A percentile compares a stretch with the other conserved stretches of the same genome.
These are phyloP conservation scores for Glycine soja DNA, from an alignment of 306 rosid species.

Conservation along the genomic window DNA sequence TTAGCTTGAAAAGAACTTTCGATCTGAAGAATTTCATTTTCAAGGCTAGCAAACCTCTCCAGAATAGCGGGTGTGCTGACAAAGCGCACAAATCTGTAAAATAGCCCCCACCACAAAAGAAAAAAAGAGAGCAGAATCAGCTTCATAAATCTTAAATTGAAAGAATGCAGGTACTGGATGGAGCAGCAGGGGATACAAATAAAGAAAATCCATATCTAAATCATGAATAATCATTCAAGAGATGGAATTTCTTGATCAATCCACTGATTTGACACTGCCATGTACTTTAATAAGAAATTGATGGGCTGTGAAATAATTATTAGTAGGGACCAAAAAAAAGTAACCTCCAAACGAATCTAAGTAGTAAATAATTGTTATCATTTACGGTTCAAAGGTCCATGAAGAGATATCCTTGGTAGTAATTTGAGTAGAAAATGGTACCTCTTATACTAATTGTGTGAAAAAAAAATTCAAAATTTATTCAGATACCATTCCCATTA, in stretches of 20 bases:
- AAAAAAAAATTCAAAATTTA: not conserved
- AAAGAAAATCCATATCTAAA: not conserved
- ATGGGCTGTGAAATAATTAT: not conserved
- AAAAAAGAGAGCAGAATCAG: constrained; percentile 26
- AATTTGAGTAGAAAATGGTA: not conserved
- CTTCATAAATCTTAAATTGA: not conserved
- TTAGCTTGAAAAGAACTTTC: constrained; percentile 61
- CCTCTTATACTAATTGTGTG: not conserved
- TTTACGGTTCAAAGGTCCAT: not conserved
- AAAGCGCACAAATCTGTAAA: constrained; percentile 67
- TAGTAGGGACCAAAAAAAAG: not conserved
- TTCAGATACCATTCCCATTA: not conserved
- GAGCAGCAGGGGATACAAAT: not conserved
- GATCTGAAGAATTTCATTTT: constrained; percentile 70
- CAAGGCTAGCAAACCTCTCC: constrained; percentile 73
- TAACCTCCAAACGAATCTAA: not conserved
- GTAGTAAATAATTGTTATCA: not conserved
- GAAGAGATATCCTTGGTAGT: not conserved
- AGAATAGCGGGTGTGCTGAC: constrained; percentile 76
- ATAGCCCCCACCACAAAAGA: too few relatives aligned
- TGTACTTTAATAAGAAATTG: not conserved
- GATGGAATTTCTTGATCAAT: constrained; percentile 22
- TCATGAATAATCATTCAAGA: constrained; percentile 5
- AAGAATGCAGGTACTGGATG: not conserved
- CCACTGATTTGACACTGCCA: constrained; percentile 1